phyloP scores from a whole-genome alignment of 192 early-diverging fungal genomes.

The Gamsiella multidivaricata region DNA sequence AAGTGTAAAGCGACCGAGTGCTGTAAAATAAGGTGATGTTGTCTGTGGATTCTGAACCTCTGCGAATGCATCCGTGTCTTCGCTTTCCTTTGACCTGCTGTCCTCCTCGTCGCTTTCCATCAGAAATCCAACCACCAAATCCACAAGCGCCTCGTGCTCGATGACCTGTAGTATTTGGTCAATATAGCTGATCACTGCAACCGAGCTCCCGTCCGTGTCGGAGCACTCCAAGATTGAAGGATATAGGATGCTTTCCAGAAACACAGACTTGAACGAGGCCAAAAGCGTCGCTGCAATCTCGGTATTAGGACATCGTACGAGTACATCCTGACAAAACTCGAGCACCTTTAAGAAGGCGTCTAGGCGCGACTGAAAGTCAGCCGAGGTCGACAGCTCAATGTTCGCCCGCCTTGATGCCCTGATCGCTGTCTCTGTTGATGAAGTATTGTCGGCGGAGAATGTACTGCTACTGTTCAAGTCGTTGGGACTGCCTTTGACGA shows the following conservation, averaged over 20 bases:
- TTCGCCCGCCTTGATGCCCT: constrained; percentile 45
- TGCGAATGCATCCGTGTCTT: constrained; percentile 50
- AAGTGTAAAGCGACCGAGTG: constrained; percentile 71
- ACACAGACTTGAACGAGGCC: constrained; percentile 76
- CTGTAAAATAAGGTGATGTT: constrained; percentile 65
- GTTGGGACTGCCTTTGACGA: constrained; percentile 57
- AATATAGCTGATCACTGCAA: constrained; percentile 90
- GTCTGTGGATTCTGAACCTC: constrained; percentile 59
- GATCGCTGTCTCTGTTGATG: constrained; percentile 28
- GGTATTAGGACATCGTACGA: constrained; percentile 73
- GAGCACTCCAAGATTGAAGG: constrained; percentile 87
- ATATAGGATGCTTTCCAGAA: constrained; percentile 89
- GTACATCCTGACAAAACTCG: constrained; percentile 78
- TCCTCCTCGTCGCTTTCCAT: constrained; percentile 72
- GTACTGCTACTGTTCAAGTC: constrained; percentile 8
- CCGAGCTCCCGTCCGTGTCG: constrained; percentile 93
- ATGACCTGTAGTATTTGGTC: constrained; percentile 82
- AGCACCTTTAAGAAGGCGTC: constrained; percentile 74
- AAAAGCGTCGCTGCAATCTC: constrained; percentile 70
- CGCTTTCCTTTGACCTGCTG: constrained; percentile 7
- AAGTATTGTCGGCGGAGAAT: background rate
- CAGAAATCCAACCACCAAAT: constrained; percentile 81
- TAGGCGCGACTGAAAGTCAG: constrained; percentile 72
- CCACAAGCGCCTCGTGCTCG: constrained; percentile 79
- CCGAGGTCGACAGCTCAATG: constrained; percentile 66